A percentile compares a stretch with the other conserved stretches of the same genome.
Evolutionary conservation across 257 asterid species (phyloP).

Genomic region (Linderniella brevidens): DNA sequence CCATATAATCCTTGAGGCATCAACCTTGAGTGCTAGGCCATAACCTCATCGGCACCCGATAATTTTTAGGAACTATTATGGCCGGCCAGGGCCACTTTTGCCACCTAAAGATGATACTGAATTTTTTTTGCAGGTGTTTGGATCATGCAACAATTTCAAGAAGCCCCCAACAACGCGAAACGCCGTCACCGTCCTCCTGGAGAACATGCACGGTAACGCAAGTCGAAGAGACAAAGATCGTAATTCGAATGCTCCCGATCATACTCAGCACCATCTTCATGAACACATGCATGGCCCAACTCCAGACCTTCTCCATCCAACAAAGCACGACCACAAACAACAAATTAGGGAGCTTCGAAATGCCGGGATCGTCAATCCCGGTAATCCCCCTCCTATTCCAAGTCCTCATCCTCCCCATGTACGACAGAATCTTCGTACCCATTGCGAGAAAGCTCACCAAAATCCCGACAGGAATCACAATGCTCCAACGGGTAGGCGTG

Average conservation of each 20-base stretch:
- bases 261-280: slow-evolving; percentile 54
- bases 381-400: slow-evolving; percentile 41
- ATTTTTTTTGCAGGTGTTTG: slow-evolving; percentile 23
- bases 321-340: slow-evolving; percentile 56
- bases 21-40: no score
- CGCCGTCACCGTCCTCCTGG: slow-evolving; percentile 20
- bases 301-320: slow-evolving; percentile 61
- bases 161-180: slow-evolving; percentile 8
- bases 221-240: slow-evolving; percentile 62
- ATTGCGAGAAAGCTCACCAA: slow-evolving; percentile 37
- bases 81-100: no score
- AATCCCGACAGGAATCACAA: slow-evolving; percentile 62
- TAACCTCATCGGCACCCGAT: no score
- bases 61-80: neutral
- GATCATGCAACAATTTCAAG: slow-evolving; percentile 41
- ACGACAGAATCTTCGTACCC: slow-evolving; percentile 42
- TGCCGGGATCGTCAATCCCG: slow-evolving; percentile 60
- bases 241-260: slow-evolving; percentile 54
- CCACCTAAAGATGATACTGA: neutral
- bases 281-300: slow-evolving; percentile 80
- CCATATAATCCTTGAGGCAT: no score
- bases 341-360: slow-evolving; percentile 33
- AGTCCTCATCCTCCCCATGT: slow-evolving; percentile 36
- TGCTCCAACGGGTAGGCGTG: slow-evolving; percentile 49
- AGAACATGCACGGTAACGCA: slow-evolving; percentile 48